Base-by-base conservation (phyloP, 2,329 filamentous ascomycete genomes). In the Plectosphaerella cucumerina region DNA sequence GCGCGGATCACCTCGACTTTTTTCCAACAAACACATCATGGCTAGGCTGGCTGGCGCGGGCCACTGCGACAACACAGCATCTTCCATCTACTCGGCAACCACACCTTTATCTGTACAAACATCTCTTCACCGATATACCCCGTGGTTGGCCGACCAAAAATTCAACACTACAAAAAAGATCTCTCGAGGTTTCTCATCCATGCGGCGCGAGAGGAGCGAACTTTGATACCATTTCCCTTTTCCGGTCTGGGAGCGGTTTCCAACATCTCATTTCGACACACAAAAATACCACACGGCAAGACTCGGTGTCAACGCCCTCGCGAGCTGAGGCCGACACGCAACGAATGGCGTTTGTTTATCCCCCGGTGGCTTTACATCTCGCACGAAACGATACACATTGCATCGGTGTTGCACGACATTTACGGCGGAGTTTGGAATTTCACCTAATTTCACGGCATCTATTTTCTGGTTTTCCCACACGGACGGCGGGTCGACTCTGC, bases 31-130 rank as follows among this genome's bases (percentile, higher is more conserved):
- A n/a, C n/a, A n/a, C n/a, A 18, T 18, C 69, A 60, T 39, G 63
- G 59, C 64, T 56, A 55, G 60, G 56, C 58, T 44, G 4, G 48
- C 48, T 47, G 55, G 49, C 51, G 52, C 53, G 57, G 61, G 60
- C 62, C 45, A 39, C 34, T 31, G 34, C 56, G 53, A 59, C 60
- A 31, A 31, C 26, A 31, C 26, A 65, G 63, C 59, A 66, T 62
- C 63, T 60, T 63, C 56, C 58, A 57, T 58, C 57, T 54, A 17
- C 43, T 48, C 56, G 53, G 52, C 54, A 58, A 52, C 53, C 50
- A 56, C 48, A 58, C 53, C 62, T 63, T n/a, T 65, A 62, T 64
- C 62, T 76, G 72, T 77, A 76, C 62, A 75, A 77, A 75, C 68
- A 75, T 70, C 66, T 31, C 12, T 64, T 70, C 70, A 70, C 72